These are phyloP conservation scores for Phytophthora colocasiae DNA, from an alignment of 352 stramenopile genomes.

Conservation along the genomic window DNA sequence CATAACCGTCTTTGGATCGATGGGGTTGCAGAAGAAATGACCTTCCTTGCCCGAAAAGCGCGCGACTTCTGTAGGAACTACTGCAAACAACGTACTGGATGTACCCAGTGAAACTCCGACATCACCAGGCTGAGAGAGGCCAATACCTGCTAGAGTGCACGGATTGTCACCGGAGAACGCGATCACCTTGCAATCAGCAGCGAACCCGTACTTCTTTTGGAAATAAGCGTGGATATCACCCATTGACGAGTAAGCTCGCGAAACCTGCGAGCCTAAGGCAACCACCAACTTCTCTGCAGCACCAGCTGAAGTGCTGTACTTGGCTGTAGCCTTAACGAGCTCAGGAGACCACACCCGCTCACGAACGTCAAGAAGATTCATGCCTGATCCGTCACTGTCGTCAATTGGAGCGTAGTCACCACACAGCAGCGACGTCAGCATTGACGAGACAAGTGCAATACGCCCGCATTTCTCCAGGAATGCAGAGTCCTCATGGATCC, in stretches of 20 bases:
- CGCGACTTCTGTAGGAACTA: constrained; percentile 51
- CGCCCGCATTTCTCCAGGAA: constrained; percentile 57
- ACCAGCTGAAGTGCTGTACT: constrained; percentile 30
- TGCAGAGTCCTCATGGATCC: constrained; percentile 48
- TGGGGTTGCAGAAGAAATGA: constrained; percentile 85
- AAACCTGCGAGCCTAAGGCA: constrained; percentile 51
- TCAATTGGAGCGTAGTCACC: constrained; percentile 79
- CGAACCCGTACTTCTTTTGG: constrained; percentile 70
- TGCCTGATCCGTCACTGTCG: constrained; percentile 80
- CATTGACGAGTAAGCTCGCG: constrained; percentile 49
- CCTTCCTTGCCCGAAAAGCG: constrained; percentile 67
- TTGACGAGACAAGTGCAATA: constrained; percentile 70
- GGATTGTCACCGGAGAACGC: constrained; percentile 88
- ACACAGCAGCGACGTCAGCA: constrained; percentile 77
- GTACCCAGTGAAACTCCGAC: constrained; percentile 72
- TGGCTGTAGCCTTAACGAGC: constrained; percentile 49
- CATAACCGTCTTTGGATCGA: constrained; percentile 76
- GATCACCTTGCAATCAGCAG: constrained; percentile 62
- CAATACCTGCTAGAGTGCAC: constrained; percentile 74
- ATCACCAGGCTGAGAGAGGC: constrained; percentile 59
- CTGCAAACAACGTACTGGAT: constrained; percentile 69
- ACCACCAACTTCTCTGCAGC: constrained; percentile 31
- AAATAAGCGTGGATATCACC: constrained; percentile 71
- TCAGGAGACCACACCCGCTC: constrained; percentile 61
- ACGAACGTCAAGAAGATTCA: constrained; percentile 85